Evolutionary conservation across 352 stramenopile species (phyloP), one percentile per base, ranked within the genome.

Genomic region (Phytopythium aichiense): DNA sequence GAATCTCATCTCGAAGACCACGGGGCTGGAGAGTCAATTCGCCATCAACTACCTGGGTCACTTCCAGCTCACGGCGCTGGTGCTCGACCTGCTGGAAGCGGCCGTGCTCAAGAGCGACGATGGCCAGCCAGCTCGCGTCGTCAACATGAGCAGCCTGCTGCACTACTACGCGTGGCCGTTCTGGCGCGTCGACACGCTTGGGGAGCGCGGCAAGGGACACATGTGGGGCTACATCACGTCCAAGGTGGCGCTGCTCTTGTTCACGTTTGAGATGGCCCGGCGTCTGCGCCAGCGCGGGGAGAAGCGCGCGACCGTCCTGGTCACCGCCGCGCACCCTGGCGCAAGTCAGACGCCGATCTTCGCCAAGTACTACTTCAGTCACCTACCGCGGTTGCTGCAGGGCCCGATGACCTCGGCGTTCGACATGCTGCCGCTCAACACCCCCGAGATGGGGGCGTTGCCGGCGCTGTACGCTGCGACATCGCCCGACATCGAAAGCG

Each of bases 191-290:
- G 33, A 38, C 33, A 5, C 33, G 33, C 33, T 38, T 12, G 33
- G 33, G 11, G 33, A 38, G 7, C 33, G 33, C 16, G 57, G 54
- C 42, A 71, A 74, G 59, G 22, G 55, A 18, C 38, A 55, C 23
- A 67, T 51, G 3, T 28, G n/a, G 23, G 35, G 46, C 4, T 79
- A 79, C 50, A 43, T 50, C 23, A 66, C 57, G 33, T 76, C 68
- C 22, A 79, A 79, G 55, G 55, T 79, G 22, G 48, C 52, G 18
- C 62, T 67, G 5, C 84, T 98, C 56, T 62, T 97, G 11, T 98
- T 98, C 66, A 82, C 87, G 6, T 63, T 89, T 45, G 90, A 97
- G 56, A 64, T 98, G 4, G 74, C 92, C 54, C 68, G 75, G 23
- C 73, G 79, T 1, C n/a, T 70, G 12, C 31, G 49, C 22, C 42